Evolutionary conservation across 1,139 yeast species (phyloP), one percentile per base, ranked within the genome.

Genomic region (Candida sanyaensis): DNA sequence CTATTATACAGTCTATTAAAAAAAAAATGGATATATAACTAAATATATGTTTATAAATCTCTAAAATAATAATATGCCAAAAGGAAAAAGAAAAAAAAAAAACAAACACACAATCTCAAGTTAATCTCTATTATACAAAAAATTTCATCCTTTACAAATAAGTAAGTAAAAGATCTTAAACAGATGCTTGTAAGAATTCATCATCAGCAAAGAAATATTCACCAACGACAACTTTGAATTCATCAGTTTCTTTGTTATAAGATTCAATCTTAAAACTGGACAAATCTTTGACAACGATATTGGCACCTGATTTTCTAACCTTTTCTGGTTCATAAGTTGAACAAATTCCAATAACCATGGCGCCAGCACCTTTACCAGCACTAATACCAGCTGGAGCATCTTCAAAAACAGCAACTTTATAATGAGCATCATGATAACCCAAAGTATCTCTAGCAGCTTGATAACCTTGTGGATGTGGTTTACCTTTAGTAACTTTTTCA

Each of bases 381-480:
- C 80, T 73, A 56, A 88, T 84, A 65, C 96, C 96, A 43, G 92
- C 93, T 45, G 93, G 93, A 43, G 96, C 95, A 64, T 88, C 96
- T 71, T 88, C 96, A 62, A 87, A 87, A 26, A 88, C 96, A 42
- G 87, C 81, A 55, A 78, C 85, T 64, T 75, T 75, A 62, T 76
- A 75, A 60, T 55, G 54, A 12, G 60, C 66, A 50, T 68, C 63
- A 54, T 78, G 77, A 64, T 74, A 75, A 38, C 85, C 83, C 59
- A 84, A 73, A 51, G 80, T 71, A 61, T 78, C 68, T 73, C 88
- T 80, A 56, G 88, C 88, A 59, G 72, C 66, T 65, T 78, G 72
- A 77, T 88, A 88, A 47, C 96, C 95, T 73, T 84, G 83, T 26
- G 96, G 96, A 67, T 87, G 79, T 43, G 96, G 96, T 75, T 86